Evolutionary conservation across 108 stramenopile genomes (phyloP).

Genomic region (Cylindrotheca closterium): DNA sequence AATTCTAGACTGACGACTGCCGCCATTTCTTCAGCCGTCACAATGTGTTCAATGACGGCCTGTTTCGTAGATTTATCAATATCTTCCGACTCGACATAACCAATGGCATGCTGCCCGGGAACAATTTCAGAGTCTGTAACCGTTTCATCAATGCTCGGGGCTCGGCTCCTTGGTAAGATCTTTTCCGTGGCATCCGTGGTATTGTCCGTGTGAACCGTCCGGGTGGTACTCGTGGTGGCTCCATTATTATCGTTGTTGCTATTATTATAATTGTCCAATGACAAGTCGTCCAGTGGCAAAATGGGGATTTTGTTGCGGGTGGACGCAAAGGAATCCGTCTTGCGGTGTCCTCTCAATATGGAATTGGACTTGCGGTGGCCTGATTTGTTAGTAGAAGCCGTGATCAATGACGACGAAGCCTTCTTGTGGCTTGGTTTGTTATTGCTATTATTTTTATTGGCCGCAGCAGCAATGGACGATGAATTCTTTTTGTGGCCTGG

Average conservation of each 20-base stretch:
- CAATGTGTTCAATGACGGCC: slow-evolving; percentile 7
- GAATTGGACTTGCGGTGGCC: not conserved
- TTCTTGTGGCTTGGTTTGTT: not conserved
- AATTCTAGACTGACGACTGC: slow-evolving; percentile 8
- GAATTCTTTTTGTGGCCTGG: too few relatives aligned
- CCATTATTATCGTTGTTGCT: not conserved
- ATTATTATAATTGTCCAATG: not conserved
- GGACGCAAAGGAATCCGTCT: not conserved
- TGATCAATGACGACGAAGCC: not conserved
- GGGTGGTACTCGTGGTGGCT: not conserved
- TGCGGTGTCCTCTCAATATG: too few relatives aligned
- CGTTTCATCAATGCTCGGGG: not conserved
- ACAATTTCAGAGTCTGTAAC: not conserved
- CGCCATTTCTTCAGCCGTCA: slow-evolving; percentile 22
- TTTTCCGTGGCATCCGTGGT: not conserved
- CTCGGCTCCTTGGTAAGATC: not conserved
- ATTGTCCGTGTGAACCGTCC: not conserved
- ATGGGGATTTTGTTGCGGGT: not conserved
- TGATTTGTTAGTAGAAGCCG: not conserved
- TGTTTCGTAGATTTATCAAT: not conserved
- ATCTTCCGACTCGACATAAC: slow-evolving; percentile 16
- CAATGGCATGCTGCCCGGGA: slow-evolving; percentile 13
- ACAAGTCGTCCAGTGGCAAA: not conserved
- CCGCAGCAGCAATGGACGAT: too few relatives aligned
- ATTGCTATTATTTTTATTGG: not conserved